Evolutionary conservation across 2,329 filamentous ascomycete species (phyloP).

Genomic region (Rhytidhysteron rufulum): DNA sequence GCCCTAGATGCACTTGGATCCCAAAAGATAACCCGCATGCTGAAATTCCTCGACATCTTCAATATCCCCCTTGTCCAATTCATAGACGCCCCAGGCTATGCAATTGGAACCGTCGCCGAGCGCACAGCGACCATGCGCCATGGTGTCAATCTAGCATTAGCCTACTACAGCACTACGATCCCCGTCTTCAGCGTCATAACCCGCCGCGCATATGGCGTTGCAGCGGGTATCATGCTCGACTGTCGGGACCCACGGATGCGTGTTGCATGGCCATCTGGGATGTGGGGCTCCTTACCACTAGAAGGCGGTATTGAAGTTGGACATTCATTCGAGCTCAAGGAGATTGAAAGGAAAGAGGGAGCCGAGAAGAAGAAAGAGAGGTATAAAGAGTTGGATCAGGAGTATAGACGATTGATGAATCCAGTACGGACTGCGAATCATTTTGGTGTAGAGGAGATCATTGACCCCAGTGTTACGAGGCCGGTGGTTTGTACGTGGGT

Average conservation of each 20-base stretch:
- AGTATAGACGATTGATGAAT: conserved; percentile 61
- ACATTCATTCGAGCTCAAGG: conserved; percentile 57
- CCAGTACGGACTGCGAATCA: conserved; percentile 61
- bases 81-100: conserved; percentile 59
- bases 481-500: conserved; percentile 54
- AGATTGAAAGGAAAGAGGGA: conserved; percentile 50
- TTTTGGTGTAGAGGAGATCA: conserved; percentile 62
- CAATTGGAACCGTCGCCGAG: conserved; percentile 61
- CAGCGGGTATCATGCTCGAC: conserved; percentile 62
- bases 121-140: conserved; percentile 62
- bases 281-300: conserved; percentile 60
- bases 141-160: conserved; percentile 57
- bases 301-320: conserved; percentile 64
- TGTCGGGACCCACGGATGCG: conserved; percentile 58
- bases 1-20: conserved; percentile 59
- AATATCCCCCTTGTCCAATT: conserved; percentile 63
- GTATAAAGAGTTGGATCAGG: conserved; percentile 56
- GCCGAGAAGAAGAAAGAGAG: conserved; percentile 45
- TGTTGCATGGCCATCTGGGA: conserved; percentile 61
- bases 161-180: conserved; percentile 60
- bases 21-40: conserved; percentile 57
- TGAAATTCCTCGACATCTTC: conserved; percentile 64
- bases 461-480: conserved; percentile 59
- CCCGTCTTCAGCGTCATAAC: conserved; percentile 63
- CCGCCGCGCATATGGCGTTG: conserved; percentile 59